phyloP scores from a whole-genome alignment of 345 rosid species.

The Clausena lansium region DNA sequence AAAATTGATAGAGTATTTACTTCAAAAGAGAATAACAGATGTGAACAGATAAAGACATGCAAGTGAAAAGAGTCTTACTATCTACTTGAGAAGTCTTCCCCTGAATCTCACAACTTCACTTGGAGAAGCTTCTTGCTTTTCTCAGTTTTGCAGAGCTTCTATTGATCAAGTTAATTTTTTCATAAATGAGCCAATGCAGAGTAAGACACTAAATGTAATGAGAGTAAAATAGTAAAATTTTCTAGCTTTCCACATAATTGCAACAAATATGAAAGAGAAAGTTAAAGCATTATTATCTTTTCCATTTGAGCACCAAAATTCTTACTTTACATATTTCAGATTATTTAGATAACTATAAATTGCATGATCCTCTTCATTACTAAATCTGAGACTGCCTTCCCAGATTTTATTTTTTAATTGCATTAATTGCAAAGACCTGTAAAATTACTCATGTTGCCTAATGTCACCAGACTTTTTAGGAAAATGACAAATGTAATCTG shows the following conservation, averaged over 20 bases:
- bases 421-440: constrained; percentile 22
- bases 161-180: constrained; percentile 17
- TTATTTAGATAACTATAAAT: constrained; percentile 4
- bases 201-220: not conserved
- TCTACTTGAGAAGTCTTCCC: not conserved
- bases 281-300: constrained; percentile 7
- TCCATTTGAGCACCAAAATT: constrained; percentile 13
- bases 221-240: constrained; percentile 14
- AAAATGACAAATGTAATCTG: constrained; percentile 1
- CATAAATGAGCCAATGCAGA: constrained; percentile 22
- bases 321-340: constrained; percentile 18
- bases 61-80: not conserved
- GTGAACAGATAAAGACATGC: not conserved
- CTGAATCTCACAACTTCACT: constrained; percentile 14
- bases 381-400: constrained; percentile 21
- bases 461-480: constrained; percentile 8
- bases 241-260: constrained; percentile 19
- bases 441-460: constrained; percentile 7
- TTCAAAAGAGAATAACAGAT: not conserved
- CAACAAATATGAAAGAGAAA: constrained; percentile 12
- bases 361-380: constrained; percentile 10
- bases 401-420: constrained; percentile 10
- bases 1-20: constrained; percentile 1
- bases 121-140: constrained; percentile 1
- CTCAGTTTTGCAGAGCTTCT: constrained; percentile 21